Percentiles rank a stretch among this genome's conserved stretches.
These are phyloP conservation scores for Penicillium dipodomyicola DNA, from an alignment of 495 filamentous ascomycete species.

Conservation along the genomic window DNA sequence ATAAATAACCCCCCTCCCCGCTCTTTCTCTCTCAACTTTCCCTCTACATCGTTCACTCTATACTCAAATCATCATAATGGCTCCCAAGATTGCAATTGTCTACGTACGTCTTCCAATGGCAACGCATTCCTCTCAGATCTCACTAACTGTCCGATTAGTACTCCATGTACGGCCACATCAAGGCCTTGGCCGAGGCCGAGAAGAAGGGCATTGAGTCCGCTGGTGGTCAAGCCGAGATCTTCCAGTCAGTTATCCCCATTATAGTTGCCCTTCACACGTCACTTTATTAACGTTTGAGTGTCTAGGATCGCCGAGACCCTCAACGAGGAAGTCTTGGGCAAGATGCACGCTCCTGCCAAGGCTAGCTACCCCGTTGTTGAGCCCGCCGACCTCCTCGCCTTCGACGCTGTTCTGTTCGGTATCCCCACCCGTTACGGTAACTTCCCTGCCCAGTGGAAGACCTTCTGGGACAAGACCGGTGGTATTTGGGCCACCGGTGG, in stretches of 20 bases:
- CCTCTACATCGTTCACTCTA: neutral
- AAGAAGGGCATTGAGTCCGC: conserved; percentile 85
- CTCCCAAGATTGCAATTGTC: conserved; percentile 89
- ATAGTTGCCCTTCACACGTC: no score
- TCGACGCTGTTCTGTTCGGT: conserved; percentile 91
- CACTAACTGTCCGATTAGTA: conserved; percentile 54
- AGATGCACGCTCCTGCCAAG: conserved; percentile 89
- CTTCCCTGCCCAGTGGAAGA: conserved; percentile 96
- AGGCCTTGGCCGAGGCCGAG: conserved; percentile 81
- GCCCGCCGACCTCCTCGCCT: conserved; percentile 65
- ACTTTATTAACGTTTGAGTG: conserved; percentile 9
- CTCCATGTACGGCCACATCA: conserved; percentile 94
- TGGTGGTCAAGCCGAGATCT: conserved; percentile 75
- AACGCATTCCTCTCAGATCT: neutral
- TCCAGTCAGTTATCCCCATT: conserved; percentile 58
- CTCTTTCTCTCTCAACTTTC: conserved; percentile 7
- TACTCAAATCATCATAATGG: conserved; percentile 59
- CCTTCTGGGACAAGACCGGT: conserved; percentile 83
- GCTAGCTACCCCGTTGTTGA: conserved; percentile 63
- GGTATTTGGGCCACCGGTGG: conserved; percentile 68
- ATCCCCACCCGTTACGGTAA: conserved; percentile 99
- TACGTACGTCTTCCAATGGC: conserved; percentile 57
- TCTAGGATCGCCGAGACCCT: conserved; percentile 83
- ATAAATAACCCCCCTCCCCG: conserved; percentile 7
- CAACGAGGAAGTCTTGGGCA: conserved; percentile 69